These are phyloP conservation scores for Delphinella strobiligena DNA, from an alignment of 2,329 filamentous ascomycete genomes.

Conservation along the genomic window DNA sequence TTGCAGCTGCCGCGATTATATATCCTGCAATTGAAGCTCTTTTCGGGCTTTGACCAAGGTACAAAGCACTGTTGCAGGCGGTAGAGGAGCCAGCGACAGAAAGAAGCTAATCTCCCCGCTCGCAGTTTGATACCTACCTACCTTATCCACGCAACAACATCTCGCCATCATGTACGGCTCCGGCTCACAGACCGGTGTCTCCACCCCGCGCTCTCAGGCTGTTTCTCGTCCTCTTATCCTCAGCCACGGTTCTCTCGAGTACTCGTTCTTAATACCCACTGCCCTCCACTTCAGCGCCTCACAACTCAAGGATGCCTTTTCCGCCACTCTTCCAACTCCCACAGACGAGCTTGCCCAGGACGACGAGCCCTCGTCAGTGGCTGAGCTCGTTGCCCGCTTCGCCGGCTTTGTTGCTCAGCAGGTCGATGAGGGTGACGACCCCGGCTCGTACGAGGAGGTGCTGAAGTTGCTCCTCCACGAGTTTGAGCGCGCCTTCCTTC, in stretches of 20 bases:
- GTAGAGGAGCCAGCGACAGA: too few relatives aligned
- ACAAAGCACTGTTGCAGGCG: too few relatives aligned
- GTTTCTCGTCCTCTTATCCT: constrained; percentile 86
- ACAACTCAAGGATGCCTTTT: constrained; percentile 85
- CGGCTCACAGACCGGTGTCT: constrained; percentile 77
- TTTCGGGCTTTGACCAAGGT: not conserved
- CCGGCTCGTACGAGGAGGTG: constrained; percentile 83
- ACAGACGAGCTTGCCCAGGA: constrained; percentile 97
- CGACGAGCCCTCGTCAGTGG: constrained; percentile 93
- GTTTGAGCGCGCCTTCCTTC: constrained; percentile 89
- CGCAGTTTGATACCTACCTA: not conserved
- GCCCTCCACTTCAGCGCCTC: constrained; percentile 92
- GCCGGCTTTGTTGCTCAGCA: constrained; percentile 80
- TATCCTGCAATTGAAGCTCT: not conserved
- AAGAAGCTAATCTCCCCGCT: not conserved
- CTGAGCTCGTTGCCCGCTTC: constrained; percentile 87
- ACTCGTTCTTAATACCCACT: constrained; percentile 90
- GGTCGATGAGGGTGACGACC: constrained; percentile 86
- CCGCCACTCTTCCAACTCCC: constrained; percentile 69
- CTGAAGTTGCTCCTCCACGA: constrained; percentile 87
- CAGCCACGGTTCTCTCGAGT: constrained; percentile 87
- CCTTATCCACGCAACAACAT: too few relatives aligned
- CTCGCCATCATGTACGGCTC: constrained; percentile 67
- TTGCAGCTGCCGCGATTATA: not conserved
- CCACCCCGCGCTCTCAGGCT: constrained; percentile 85